Base-by-base conservation (phyloP, 2,329 filamentous ascomycete species). In the Aureobasidium sp. region DNA sequence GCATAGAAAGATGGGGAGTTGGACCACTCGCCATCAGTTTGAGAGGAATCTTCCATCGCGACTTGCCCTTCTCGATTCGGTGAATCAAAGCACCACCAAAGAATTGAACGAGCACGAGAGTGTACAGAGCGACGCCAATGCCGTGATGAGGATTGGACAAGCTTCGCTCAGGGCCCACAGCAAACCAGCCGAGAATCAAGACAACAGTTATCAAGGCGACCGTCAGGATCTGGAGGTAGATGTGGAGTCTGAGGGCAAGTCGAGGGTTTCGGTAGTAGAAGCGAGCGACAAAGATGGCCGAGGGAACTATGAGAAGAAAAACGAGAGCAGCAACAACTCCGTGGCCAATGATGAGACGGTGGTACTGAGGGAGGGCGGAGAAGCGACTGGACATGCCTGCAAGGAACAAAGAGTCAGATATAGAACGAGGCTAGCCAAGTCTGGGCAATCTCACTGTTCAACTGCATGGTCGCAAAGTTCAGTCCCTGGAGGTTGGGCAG, bases 91-190 rank as follows among this genome's bases (percentile, higher is more conserved):
- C 62, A 6, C 64, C 64, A 5, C 60, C 86, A 2, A 92, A 69
- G 17, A 86, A 81, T 71, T 94, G 90, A 5, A 89, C 74, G 49
- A 91, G 72, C 37, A 93, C 82, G 50, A 91, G 75, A 48, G 86
- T 82, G 70, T 91, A 93, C 49, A 95, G 84, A 31, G 89, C 88
- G 37, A 92, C 79, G 15, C 90, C 90, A 66, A 94, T 93, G 64
- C 88, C 89, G 73, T 95, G 90, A 71, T 95, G 90, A 0, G 90
- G 90, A 70, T 95, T 95, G 9, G 87, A 86, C 68, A 91, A 75
- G 66, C 83, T 89, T 63, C 89, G 81, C 48, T 81, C 78, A 0
- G 86, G 85, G 0, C 90, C 90, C 14, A 94, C 90, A 12, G 90
- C 89, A 67, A 91, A 86, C 76, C 84, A 92, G 8, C 89, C 90